phyloP scores from a whole-genome alignment of 176 grass and related monocot species.

The Raddia guianensis region DNA sequence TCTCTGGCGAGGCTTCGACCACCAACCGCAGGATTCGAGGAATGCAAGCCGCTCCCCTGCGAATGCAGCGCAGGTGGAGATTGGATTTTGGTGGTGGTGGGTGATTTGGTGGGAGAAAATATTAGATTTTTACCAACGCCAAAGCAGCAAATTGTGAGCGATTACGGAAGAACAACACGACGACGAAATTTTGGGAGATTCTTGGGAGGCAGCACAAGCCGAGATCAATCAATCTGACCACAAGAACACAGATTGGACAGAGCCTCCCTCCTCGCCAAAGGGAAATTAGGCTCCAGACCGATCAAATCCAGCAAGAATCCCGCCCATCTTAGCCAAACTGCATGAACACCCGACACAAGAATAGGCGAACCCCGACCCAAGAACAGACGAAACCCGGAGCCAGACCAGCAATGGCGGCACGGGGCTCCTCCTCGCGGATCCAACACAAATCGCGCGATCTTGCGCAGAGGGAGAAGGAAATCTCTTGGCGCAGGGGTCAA shows the following conservation, averaged over 20 bases:
- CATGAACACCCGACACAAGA: not conserved
- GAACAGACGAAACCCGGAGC: constrained; percentile 33
- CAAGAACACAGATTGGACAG: not conserved
- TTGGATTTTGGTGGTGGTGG: constrained; percentile 39
- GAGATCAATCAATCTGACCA: not conserved
- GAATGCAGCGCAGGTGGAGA: constrained; percentile 29
- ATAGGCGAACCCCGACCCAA: not conserved
- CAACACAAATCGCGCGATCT: not conserved
- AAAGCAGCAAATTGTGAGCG: constrained; percentile 23
- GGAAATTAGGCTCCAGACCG: constrained; percentile 32
- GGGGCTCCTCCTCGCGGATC: constrained; percentile 24
- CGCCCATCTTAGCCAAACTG: constrained; percentile 22
- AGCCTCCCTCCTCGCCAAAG: not conserved
- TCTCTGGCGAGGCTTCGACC: constrained; percentile 35
- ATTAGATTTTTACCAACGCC: constrained; percentile 33
- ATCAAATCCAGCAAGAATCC: constrained; percentile 4
- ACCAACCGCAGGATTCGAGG: not conserved
- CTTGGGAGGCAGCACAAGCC: not conserved
- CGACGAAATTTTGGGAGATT: not conserved
- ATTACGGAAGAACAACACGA: constrained; percentile 33
- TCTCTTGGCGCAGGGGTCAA: not conserved
- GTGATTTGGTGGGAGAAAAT: not conserved
- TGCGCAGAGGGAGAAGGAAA: not conserved
- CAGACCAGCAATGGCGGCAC: constrained; percentile 17
- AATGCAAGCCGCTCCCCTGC: constrained; percentile 24